These are phyloP conservation scores for Scutellaria barbata DNA, from an alignment of 257 asterid genomes.

Conservation along the genomic window DNA sequence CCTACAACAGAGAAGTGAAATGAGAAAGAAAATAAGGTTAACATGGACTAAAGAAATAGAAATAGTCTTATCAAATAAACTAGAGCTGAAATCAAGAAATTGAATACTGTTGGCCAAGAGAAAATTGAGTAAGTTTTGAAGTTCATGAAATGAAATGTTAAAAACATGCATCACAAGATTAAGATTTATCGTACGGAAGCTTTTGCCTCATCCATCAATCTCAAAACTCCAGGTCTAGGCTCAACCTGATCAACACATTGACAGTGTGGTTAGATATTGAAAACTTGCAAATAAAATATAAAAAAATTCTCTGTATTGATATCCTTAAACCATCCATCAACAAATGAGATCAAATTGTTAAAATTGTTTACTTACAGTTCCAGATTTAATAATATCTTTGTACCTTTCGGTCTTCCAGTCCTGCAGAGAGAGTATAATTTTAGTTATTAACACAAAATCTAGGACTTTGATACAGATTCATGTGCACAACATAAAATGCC, in stretches of 20 bases:
- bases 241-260: constrained; percentile 65
- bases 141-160: constrained; percentile 30
- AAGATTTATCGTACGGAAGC: constrained; percentile 75
- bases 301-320: constrained; percentile 4
- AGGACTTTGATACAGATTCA: constrained; percentile 19
- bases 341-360: constrained; percentile 8
- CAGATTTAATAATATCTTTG: constrained; percentile 90
- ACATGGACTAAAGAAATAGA: neutral
- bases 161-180: constrained; percentile 30
- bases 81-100: constrained; percentile 8
- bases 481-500: neutral
- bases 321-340: constrained; percentile 10
- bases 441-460: constrained; percentile 20
- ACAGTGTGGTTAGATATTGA: neutral
- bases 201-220: constrained; percentile 96
- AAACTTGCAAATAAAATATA: neutral
- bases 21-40: constrained; percentile 6
- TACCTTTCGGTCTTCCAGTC: constrained; percentile 99
- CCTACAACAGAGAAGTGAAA: constrained; percentile 53
- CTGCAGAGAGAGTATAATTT: constrained; percentile 47
- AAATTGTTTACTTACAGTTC: constrained; percentile 65
- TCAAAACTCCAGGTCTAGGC: constrained; percentile 95
- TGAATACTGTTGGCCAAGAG: constrained; percentile 5
- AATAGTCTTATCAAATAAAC: neutral
- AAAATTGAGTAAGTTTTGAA: constrained; percentile 18